Conservation (phyloP, 108 stramenopile species). For the Phaeodactylum tricornutum region DNA sequence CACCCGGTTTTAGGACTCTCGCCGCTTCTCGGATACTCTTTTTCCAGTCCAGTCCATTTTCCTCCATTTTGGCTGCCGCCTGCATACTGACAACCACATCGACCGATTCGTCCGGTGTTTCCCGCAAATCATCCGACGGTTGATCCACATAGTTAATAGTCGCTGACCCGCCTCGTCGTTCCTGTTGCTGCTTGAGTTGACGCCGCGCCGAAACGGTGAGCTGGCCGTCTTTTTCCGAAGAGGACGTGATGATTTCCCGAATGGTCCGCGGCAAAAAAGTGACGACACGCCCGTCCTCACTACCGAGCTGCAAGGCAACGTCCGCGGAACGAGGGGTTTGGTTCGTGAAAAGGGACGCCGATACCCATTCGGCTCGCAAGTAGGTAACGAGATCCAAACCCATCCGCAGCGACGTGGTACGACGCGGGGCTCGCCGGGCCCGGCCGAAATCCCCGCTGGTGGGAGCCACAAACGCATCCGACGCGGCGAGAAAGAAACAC, state of each 20-base stretch:
- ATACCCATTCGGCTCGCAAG: conserved; percentile 78
- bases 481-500: too few species aligned
- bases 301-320: conserved; percentile 53
- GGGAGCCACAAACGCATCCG: too few species aligned
- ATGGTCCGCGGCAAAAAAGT: conserved; percentile 79
- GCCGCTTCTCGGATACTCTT: conserved; percentile 61
- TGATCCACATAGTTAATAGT: conserved; percentile 42
- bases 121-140: conserved; percentile 52
- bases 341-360: conserved; percentile 74
- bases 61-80: conserved; percentile 46
- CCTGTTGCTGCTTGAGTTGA: conserved; percentile 61
- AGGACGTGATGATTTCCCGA: conserved; percentile 57
- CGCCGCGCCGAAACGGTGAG: conserved; percentile 35
- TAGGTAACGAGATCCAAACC: conserved; percentile 75
- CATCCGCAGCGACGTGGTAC: too few species aligned
- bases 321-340: conserved; percentile 73
- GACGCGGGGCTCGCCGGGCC: too few species aligned
- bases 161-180: conserved; percentile 32
- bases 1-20: conserved; percentile 78
- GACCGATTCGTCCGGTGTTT: conserved; percentile 49
- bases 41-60: conserved; percentile 78
- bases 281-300: conserved; percentile 65
- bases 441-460: too few species aligned
- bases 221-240: conserved; percentile 44
- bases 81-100: conserved; percentile 74